Conservation (phyloP, 2,329 filamentous ascomycete species). For the Fusarium sarcochroum region DNA sequence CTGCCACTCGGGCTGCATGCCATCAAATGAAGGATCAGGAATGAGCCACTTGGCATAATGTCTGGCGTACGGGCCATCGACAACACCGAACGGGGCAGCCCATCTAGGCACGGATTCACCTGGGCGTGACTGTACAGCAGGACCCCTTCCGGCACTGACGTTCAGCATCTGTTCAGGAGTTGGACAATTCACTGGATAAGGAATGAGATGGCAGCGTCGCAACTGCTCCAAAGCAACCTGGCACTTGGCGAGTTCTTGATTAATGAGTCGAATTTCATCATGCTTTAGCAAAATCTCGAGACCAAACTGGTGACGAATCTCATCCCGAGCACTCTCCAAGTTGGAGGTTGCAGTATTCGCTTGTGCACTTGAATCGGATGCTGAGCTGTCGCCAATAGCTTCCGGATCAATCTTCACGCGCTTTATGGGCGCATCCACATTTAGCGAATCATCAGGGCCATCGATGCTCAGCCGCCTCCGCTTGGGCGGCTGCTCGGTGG, state of each 20-base stretch:
- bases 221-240: slow-evolving; percentile 94
- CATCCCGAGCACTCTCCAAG: slow-evolving; percentile 73
- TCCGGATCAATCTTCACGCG: slow-evolving; percentile 57
- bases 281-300: slow-evolving; percentile 95
- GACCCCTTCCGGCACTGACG: slow-evolving; percentile 81
- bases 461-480: slow-evolving; percentile 57
- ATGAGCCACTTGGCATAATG: slow-evolving; percentile 98
- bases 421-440: slow-evolving; percentile 55
- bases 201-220: slow-evolving; percentile 91
- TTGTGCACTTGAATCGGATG: slow-evolving; percentile 40
- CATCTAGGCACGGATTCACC: slow-evolving; percentile 79
- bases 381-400: slow-evolving; percentile 42
- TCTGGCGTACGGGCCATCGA: slow-evolving; percentile 91
- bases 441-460: slow-evolving; percentile 47
- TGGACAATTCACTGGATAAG: slow-evolving; percentile 81
- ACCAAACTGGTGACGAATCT: slow-evolving; percentile 88
- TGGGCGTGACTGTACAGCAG: slow-evolving; percentile 72
- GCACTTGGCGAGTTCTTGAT: slow-evolving; percentile 96
- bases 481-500: slow-evolving; percentile 54
- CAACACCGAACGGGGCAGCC: slow-evolving; percentile 90
- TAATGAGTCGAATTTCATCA: slow-evolving; percentile 91
- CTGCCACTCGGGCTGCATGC: slow-evolving; percentile 65
- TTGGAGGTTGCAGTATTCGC: slow-evolving; percentile 46
- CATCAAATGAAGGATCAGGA: slow-evolving; percentile 88
- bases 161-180: slow-evolving; percentile 77